These are phyloP conservation scores for Cyberlindnera mycetangii DNA, from an alignment of 805 yeast genomes.

Conservation along the genomic window DNA sequence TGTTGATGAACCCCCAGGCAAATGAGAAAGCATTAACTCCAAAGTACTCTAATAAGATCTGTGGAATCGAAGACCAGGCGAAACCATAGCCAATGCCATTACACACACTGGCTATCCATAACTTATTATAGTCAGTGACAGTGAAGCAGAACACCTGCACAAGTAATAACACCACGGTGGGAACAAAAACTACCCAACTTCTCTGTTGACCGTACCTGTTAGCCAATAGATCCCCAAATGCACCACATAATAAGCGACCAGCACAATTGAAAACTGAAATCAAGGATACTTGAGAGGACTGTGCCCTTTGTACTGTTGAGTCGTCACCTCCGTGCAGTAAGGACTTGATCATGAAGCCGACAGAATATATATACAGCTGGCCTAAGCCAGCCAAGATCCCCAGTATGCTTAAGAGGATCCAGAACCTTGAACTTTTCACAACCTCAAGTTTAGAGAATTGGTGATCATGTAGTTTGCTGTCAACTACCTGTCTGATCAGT, in stretches of 20 bases:
- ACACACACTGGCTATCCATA: conserved; percentile 52
- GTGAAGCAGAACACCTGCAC: conserved; percentile 50
- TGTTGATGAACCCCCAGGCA: conserved; percentile 70
- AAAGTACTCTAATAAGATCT: conserved; percentile 71
- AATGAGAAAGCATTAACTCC: conserved; percentile 66
- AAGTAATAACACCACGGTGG: conserved; percentile 43
- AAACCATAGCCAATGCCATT: conserved; percentile 74
- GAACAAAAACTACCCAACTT: conserved; percentile 51
- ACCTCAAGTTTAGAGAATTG: conserved; percentile 19
- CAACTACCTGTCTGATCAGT: not conserved
- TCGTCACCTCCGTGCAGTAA: conserved; percentile 30
- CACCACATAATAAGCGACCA: conserved; percentile 65
- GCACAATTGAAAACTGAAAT: conserved; percentile 63
- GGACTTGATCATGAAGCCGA: conserved; percentile 66
- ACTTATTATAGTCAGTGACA: conserved; percentile 31
- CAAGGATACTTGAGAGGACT: conserved; percentile 71
- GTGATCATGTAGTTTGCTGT: conserved; percentile 4
- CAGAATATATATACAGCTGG: conserved; percentile 71
- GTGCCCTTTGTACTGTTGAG: conserved; percentile 44
- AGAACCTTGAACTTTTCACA: conserved; percentile 37
- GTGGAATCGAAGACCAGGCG: conserved; percentile 68
- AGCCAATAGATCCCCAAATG: conserved; percentile 57
- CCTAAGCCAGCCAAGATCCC: conserved; percentile 64
- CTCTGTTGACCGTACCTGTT: conserved; percentile 45
- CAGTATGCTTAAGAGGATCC: conserved; percentile 48